phyloP scores from a whole-genome alignment of 2,329 filamentous ascomycete species.

The Penicillium sp. region DNA sequence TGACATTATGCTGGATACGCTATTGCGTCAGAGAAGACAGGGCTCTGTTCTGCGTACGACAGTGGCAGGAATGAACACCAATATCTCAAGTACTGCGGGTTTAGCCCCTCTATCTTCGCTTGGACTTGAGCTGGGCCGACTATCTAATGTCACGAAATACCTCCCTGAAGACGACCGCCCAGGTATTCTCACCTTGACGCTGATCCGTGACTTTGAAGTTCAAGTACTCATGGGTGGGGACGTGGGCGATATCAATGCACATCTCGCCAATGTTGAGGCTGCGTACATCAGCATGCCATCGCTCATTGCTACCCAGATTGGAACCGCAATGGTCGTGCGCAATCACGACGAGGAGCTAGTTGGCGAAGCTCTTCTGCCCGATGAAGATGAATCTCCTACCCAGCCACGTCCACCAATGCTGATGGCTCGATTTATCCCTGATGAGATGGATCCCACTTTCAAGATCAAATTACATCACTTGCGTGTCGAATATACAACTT shows the following conservation, averaged over 20 bases:
- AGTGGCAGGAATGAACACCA: constrained; percentile 62
- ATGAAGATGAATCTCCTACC: constrained; percentile 16
- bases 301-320: constrained; percentile 73
- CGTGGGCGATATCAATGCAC: constrained; percentile 63
- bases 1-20: constrained; percentile 90
- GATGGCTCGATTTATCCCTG: constrained; percentile 85
- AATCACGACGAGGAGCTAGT: constrained; percentile 71
- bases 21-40: constrained; percentile 80
- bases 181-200: constrained; percentile 72
- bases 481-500: constrained; percentile 82
- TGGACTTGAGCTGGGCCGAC: constrained; percentile 72
- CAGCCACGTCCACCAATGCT: constrained; percentile 57
- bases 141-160: constrained; percentile 89
- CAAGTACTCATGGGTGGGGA: constrained; percentile 63
- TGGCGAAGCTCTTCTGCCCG: constrained; percentile 54
- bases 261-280: constrained; percentile 63
- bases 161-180: constrained; percentile 93
- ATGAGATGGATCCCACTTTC: constrained; percentile 88
- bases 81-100: constrained; percentile 62
- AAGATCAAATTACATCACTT: constrained; percentile 84
- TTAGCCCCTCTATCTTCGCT: constrained; percentile 68
- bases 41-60: constrained; percentile 74
- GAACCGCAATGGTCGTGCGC: constrained; percentile 59
- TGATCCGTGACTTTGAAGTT: constrained; percentile 62
- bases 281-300: constrained; percentile 83